Base-by-base conservation (phyloP, 176 grass and related monocot species). In the bread wheat (Triticum aestivum) region DNA sequence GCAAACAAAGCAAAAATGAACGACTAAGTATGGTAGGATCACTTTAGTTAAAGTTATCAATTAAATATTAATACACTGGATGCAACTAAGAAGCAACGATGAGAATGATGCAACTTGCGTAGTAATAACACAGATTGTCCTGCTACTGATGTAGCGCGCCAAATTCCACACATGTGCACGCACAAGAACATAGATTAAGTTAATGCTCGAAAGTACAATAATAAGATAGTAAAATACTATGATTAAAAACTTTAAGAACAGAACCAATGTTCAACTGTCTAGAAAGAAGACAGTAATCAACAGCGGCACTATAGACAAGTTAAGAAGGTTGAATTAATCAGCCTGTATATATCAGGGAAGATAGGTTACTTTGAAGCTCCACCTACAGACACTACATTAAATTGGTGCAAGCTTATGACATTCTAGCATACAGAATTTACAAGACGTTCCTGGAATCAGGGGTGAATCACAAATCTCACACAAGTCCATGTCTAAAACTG, bases 351-450 rank as follows among this genome's bases (percentile, higher is more conserved):
- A 92, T 80, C 75, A 77, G 68, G 51, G 49, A 79, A 81, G 68
- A 69, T 82, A 62, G 33, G 69, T 85, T 77, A 82, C 82, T 91
- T 91, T 88, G 49, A 82, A 86, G 82, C 69, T 82, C 70, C 77
- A 91, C 64, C 61, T 85, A 92, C 75, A 89, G 45, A 64, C 62
- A 88, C 70, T 82, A 81, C 41, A 81, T 75, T 66, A 84, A 92
- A 81, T 51, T 70, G 81, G 63, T 92, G 83, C 26, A 52, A 87
- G 90, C 84, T 82, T 80, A 75, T 87, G 79, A 85, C 78, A 69
- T 32, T 77, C 78, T 90, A 91, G 82, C 95, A 85, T 95, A 98
- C 93, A 95, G 92, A 94, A 98, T 95, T 95, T 95, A 98, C 96
- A 98, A 81, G 73, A 47, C 83, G 58, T 76, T 85, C 64, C 80